Base-by-base conservation (phyloP, 2,329 filamentous ascomycete genomes). In the Furcasterigmium sp. region DNA sequence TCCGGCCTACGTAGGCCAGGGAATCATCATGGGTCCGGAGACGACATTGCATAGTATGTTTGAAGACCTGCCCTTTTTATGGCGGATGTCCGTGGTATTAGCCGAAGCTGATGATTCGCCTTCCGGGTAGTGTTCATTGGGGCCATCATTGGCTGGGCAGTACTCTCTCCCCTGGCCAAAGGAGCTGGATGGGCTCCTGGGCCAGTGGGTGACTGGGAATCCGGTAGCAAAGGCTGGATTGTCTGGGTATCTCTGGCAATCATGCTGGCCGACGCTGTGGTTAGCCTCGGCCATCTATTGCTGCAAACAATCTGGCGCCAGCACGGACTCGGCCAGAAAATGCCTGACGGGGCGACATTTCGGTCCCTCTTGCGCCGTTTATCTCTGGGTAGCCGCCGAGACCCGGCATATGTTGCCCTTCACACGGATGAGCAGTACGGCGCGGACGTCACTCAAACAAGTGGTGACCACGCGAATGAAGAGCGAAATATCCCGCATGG, bases 171-270 rank as follows among this genome's bases (percentile, higher is more conserved):
- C 1, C 64, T 97, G 8, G 91, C 93, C 4, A 96, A 95, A 61
- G 68, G 73, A 44, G 80, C 78, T 53, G 89, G 87, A 3, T 98
- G 93, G 93, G 93, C 93, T 9, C 87, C 90, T 3, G 93, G 91
- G 0, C 75, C 82, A 2, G 88, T 96, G 1, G 76, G 80, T 43
- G 87, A 95, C 60, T 98, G 93, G 93, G 87, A 91, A 46, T 80
- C 75, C 14, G 93, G 93, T 9, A 95, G 89, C 60, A 96, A 97
- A 66, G 93, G 91, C 30, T 98, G 93, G 93, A 97, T 98, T 47
- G 88, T 98, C 0, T 98, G 93, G 93, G 75, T 95, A 3, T 95
- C 89, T 26, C 70, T 98, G 23, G 88, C 93, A 4, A 96, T 98
- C 52, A 98, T 98, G 93, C 75, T 98, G 20, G 87, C 88, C 18